phyloP scores from a whole-genome alignment of 2,329 filamentous ascomycete species.

The Fusarium sp. region DNA sequence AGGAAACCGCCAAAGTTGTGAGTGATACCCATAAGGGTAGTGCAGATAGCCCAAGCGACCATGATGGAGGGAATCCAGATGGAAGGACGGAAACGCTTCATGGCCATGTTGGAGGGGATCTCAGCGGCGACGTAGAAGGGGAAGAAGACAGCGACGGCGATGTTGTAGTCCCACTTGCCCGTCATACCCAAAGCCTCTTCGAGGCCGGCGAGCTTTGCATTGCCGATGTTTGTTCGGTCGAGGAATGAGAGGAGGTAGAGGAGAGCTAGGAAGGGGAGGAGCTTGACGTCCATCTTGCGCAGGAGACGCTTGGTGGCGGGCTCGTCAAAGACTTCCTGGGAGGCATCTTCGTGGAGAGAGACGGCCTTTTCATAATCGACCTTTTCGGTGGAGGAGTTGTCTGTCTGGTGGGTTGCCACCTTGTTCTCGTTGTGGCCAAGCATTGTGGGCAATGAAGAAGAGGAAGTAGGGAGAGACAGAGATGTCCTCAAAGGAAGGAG shows the following conservation, averaged over 20 bases:
- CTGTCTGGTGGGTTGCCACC: constrained; percentile 26
- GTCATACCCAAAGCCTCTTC: constrained; percentile 49
- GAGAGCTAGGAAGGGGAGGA: constrained; percentile 69
- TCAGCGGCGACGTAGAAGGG: constrained; percentile 62
- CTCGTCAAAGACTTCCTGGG: constrained; percentile 46
- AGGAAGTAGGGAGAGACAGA: constrained; percentile 2
- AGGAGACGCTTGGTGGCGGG: constrained; percentile 62
- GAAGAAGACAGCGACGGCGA: constrained; percentile 64
- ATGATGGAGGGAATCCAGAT: constrained; percentile 62
- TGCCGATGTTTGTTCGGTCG: constrained; percentile 60
- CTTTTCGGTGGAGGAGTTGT: constrained; percentile 47
- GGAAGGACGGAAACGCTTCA: constrained; percentile 61
- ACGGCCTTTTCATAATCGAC: constrained; percentile 45
- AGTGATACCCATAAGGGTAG: constrained; percentile 62
- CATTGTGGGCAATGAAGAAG: constrained; percentile 30
- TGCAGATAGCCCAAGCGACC: constrained; percentile 57
- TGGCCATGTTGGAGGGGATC: constrained; percentile 64
- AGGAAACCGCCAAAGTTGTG: constrained; percentile 61
- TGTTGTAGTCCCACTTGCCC: constrained; percentile 52
- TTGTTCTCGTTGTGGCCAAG: constrained; percentile 25
- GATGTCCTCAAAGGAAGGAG: constrained; percentile 24
- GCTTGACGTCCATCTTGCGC: constrained; percentile 64
- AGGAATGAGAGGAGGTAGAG: constrained; percentile 69
- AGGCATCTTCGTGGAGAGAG: constrained; percentile 42
- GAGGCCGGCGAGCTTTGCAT: constrained; percentile 69